Percentiles rank a stretch among this genome's conserved stretches.
These are phyloP conservation scores for Gomphus sp. DNA, from an alignment of 1,284 basidiomycete genomes.

Conservation along the genomic window DNA sequence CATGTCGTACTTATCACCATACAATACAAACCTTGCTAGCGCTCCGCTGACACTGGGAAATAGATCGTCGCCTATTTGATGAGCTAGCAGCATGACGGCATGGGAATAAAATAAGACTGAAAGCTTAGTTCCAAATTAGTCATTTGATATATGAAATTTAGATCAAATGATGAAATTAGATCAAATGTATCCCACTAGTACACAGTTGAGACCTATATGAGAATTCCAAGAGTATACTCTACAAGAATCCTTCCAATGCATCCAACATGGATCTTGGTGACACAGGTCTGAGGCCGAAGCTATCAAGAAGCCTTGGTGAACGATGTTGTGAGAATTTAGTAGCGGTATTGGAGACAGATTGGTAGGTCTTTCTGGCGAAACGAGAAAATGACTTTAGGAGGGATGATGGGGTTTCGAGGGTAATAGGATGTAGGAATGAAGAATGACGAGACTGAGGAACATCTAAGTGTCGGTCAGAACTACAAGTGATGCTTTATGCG, in stretches of 20 bases:
- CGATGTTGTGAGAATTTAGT: constrained; percentile 19
- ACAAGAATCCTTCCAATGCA: constrained; percentile 30
- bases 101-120: too few species aligned
- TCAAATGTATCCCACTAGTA: too few species aligned
- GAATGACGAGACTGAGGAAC: constrained; percentile 37
- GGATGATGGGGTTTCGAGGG: not conserved
- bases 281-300: constrained; percentile 42
- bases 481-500: constrained; percentile 7
- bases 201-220: too few species aligned
- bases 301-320: constrained; percentile 20
- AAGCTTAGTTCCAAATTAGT: too few species aligned
- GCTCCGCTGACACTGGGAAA: too few species aligned
- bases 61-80: too few species aligned
- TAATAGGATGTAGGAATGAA: constrained; percentile 27
- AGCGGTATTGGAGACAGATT: constrained; percentile 18
- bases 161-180: too few species aligned
- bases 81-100: too few species aligned
- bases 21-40: too few species aligned
- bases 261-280: constrained; percentile 26
- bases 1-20: too few species aligned
- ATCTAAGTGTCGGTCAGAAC: constrained; percentile 24
- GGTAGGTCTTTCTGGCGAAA: not conserved
- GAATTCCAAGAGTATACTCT: constrained; percentile 20
- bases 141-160: too few species aligned
- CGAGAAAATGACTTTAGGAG: not conserved